Evolutionary conservation across 2,329 filamentous ascomycete genomes (phyloP).

Genomic region (Colletotrichum navitas): DNA sequence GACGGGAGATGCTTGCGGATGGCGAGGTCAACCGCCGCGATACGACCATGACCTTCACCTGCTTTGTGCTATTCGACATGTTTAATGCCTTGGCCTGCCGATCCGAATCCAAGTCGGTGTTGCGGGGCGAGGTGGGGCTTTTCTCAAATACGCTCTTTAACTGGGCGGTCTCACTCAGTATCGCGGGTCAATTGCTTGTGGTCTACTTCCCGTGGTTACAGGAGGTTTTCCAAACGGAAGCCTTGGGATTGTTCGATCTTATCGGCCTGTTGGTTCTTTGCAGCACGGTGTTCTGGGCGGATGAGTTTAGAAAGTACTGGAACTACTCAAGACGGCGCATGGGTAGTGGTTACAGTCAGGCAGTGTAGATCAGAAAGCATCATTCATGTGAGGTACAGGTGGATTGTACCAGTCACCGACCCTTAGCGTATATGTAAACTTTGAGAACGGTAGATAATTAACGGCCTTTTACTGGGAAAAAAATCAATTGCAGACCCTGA

Average conservation of each 20-base stretch:
- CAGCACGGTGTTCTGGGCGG: conserved; percentile 94
- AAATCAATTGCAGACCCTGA: not conserved
- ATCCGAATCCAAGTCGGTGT: conserved; percentile 88
- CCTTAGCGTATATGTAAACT: conserved; percentile 32
- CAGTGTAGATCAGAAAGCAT: conserved; percentile 61
- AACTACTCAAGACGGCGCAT: conserved; percentile 70
- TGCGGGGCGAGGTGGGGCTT: conserved; percentile 85
- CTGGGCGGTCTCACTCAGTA: conserved; percentile 88
- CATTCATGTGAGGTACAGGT: conserved; percentile 21
- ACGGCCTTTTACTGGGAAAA: conserved; percentile 17
- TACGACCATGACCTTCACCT: conserved; percentile 99
- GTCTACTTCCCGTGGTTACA: conserved; percentile 96
- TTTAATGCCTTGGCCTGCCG: conserved; percentile 97
- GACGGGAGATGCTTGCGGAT: conserved; percentile 88
- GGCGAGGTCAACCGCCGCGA: conserved; percentile 89
- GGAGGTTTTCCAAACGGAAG: conserved; percentile 95
- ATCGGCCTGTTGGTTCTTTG: conserved; percentile 79
- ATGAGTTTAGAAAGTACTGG: conserved; percentile 89
- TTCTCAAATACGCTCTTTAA: conserved; percentile 96
- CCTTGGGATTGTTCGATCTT: conserved; percentile 80
- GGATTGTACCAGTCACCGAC: conserved; percentile 27
- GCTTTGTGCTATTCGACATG: conserved; percentile 99
- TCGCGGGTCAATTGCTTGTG: conserved; percentile 89
- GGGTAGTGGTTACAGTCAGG: conserved; percentile 73
- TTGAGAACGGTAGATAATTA: conserved; percentile 36